Base-by-base conservation (phyloP, 2,329 filamentous ascomycete genomes). In the Paecilomyces variotii region DNA sequence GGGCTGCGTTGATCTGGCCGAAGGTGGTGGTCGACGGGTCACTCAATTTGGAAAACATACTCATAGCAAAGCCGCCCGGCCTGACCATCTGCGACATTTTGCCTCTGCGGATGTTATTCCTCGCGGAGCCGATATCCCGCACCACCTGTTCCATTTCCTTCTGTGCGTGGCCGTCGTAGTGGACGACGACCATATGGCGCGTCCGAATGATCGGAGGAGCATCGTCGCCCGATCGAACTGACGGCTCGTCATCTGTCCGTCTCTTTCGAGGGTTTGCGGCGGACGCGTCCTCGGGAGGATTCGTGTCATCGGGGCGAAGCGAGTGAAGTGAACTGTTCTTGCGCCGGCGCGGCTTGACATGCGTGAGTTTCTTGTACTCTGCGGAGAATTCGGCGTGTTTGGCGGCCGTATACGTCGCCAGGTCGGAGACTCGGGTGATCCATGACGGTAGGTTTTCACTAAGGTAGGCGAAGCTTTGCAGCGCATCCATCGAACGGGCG, bases 161-260 rank as follows among this genome's bases (percentile, higher is more conserved):
- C 70, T 97, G 91, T 2, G 95, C 87, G 61, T 90, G 87, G 64
- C 88, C 90, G 70, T 97, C 92, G 70, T 97, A 97, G 74, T 91
- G 92, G n/a, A 97, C 89, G 49, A 94, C 87, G 53, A 93, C 87
- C 80, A 90, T 88, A 59, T 82, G 87, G 63, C 88, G 84, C 2
- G 85, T 86, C 57, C 89, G 85, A 70, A 88, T 88, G 61, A 85
- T 84, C n/a, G 66, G 62, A 28, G 67, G 64, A 19, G 64, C 67
- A 9, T 74, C 67, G 6, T 58, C 30, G 30, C 30, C 64, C 1
- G 72, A 73, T 10, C 68, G 64, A 32, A 72, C 58, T 0, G 73
- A 76, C 5, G 67, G 62, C 12, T 62, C 65, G 25, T 72, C 67
- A 50, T 73, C 71, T 11, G 68, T 64, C 34, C 69, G 70, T 19